These are phyloP conservation scores for Solanum acaule DNA, from an alignment of 257 asterid species.

Conservation along the genomic window DNA sequence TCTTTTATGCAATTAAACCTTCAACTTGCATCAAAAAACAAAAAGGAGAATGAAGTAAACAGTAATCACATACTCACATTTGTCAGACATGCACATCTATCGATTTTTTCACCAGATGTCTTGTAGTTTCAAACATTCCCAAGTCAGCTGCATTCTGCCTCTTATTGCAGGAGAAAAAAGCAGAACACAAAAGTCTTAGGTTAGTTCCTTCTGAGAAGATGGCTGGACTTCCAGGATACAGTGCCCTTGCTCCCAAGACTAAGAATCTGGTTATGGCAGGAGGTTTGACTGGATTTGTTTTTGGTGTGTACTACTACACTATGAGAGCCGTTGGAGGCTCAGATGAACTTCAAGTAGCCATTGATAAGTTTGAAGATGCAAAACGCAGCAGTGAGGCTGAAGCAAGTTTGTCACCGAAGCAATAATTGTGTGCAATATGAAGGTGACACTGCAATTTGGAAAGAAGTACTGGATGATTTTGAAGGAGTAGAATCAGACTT, in stretches of 20 bases:
- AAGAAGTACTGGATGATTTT: background rate
- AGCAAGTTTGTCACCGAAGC: slow-evolving; percentile 25
- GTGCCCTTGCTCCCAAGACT: slow-evolving; percentile 52
- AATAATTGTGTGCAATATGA: slow-evolving; percentile 10
- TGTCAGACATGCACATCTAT: background rate
- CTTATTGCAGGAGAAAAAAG: background rate
- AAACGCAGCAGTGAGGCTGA: slow-evolving; percentile 30
- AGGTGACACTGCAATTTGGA: slow-evolving; percentile 2
- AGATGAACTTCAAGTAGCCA: slow-evolving; percentile 82
- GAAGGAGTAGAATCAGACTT: background rate
- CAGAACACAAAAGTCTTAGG: background rate
- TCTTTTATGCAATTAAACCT: background rate
- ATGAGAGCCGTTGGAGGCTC: slow-evolving; percentile 86
- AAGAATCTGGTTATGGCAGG: slow-evolving; percentile 74
- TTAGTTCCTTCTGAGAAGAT: slow-evolving; percentile 14
- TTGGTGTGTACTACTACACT: slow-evolving; percentile 82
- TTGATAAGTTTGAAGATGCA: slow-evolving; percentile 66
- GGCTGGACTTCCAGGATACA: slow-evolving; percentile 51
- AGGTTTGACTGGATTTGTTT: slow-evolving; percentile 56
- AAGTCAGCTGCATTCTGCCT: background rate
- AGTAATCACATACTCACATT: background rate
- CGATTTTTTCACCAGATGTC: background rate
- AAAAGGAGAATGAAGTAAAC: background rate
- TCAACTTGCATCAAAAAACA: background rate
- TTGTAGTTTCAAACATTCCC: background rate